phyloP scores from a whole-genome alignment of 495 filamentous ascomycete genomes.

The Pseudevernia furfuracea region DNA sequence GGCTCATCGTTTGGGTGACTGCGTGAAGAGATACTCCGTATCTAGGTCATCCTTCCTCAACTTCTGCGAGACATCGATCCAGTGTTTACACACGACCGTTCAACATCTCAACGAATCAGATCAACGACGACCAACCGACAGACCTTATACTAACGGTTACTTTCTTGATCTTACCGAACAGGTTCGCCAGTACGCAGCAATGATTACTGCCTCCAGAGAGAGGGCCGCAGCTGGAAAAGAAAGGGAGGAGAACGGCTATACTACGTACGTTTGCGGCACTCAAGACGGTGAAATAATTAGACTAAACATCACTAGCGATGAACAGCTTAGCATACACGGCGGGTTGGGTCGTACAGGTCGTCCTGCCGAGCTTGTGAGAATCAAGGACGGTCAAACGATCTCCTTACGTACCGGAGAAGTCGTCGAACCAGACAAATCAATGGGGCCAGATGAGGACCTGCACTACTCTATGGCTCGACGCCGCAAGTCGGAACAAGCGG shows the following conservation, averaged over 20 bases:
- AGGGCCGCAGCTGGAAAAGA: conserved; percentile 27
- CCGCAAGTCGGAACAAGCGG: conserved; percentile 63
- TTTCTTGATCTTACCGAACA: conserved; percentile 90
- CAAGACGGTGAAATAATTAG: conserved; percentile 26
- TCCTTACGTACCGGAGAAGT: conserved; percentile 59
- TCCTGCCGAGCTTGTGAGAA: conserved; percentile 67
- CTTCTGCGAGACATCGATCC: conserved; percentile 81
- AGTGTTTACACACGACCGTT: conserved; percentile 75
- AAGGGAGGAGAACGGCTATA: conserved; percentile 22
- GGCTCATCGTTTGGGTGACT: conserved; percentile 56
- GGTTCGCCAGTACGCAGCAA: conserved; percentile 62
- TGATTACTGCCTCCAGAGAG: conserved; percentile 48
- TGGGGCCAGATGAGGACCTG: conserved; percentile 62
- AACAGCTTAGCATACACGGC: conserved; percentile 63
- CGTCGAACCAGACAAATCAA: conserved; percentile 40
- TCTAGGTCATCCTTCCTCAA: conserved; percentile 61
- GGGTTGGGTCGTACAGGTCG: conserved; percentile 70
- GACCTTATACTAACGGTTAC: conserved; percentile 84
- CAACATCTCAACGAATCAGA: conserved; percentile 73
- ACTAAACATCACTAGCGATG: conserved; percentile 48
- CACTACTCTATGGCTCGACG: conserved; percentile 83
- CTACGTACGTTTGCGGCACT: conserved; percentile 34
- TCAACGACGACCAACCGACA: conserved; percentile 68
- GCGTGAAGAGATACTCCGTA: conserved; percentile 66
- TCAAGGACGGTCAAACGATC: conserved; percentile 68